Evolutionary conservation across 2,329 filamentous ascomycete genomes (phyloP), one percentile per base, ranked within the genome.

Genomic region (Pseudodiploospora longispora): DNA sequence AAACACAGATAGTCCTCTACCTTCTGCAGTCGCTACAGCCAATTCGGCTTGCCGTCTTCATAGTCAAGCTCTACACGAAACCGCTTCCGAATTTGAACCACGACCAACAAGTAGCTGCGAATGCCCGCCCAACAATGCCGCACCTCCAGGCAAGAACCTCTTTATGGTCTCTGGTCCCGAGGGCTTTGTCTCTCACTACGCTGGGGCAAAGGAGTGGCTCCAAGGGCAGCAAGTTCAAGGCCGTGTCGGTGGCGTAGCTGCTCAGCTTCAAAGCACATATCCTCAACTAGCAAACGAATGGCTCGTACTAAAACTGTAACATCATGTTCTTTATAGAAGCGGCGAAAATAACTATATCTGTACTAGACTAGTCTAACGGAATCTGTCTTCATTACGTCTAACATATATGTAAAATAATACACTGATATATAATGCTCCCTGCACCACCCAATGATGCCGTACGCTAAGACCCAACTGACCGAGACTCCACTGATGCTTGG

Each of bases 81-180:
- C 41, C 8, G 50, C 53, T 19, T 61, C 62, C 6, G 59, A 64
- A 37, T 64, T 64, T 42, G 59, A 60, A 39, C 39, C 51, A 3
- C 47, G 58, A 2, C 8, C 10, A 4, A n/a, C 32, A 50, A 51
- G 33, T 34, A 49, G 37, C 28, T 59, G 60, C 50, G 44, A 49
- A 5, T 65, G 62, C 47, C 49, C 50, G 1, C 38, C 51, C 7
- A 45, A 42, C 1, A 38, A 51, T 8, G 55, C 54, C 5, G 54
- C 44, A 8, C 35, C 41, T 8, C 55, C 64, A 1, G 72, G 76
- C 1, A 77, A 75, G 50, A 82, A 81, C 47, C 61, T 95, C 19
- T 69, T 96, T n/a, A 71, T 95, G 44, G 78, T 97, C 1, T 95
- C 89, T 1, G 93, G 93, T 0, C 91, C 93, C 0, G 87, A 95